These are phyloP conservation scores for Saccharomycopsis schoenii DNA, from an alignment of 805 yeast genomes.

Conservation along the genomic window DNA sequence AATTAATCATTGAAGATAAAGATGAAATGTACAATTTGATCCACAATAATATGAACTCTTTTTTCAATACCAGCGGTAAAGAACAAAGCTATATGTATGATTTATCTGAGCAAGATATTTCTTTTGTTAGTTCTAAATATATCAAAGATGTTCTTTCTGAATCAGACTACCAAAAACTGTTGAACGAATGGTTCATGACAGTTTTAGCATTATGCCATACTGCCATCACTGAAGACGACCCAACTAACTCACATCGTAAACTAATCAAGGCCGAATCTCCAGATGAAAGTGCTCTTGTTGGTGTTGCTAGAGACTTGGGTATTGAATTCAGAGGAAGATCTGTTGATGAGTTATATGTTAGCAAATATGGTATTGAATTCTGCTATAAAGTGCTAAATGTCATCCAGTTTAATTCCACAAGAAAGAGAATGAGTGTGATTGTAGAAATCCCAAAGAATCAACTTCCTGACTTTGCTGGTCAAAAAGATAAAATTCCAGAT, in stretches of 20 bases:
- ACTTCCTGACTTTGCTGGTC: slow-evolving; percentile 15
- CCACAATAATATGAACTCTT: background rate
- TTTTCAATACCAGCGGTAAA: slow-evolving; percentile 8
- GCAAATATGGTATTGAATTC: slow-evolving; percentile 35
- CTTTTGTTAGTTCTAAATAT: slow-evolving; percentile 54
- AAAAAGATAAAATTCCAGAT: background rate
- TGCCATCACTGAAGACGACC: slow-evolving; percentile 50
- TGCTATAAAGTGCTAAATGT: slow-evolving; percentile 43
- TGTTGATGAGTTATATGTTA: slow-evolving; percentile 36
- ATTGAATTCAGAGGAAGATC: slow-evolving; percentile 47
- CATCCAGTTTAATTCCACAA: slow-evolving; percentile 56
- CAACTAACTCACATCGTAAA: slow-evolving; percentile 27
- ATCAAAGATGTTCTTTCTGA: slow-evolving; percentile 40
- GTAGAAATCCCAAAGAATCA: slow-evolving; percentile 32
- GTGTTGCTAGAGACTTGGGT: slow-evolving; percentile 67
- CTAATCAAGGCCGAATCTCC: slow-evolving; percentile 74
- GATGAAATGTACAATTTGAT: slow-evolving; percentile 5
- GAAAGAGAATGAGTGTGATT: slow-evolving; percentile 74
- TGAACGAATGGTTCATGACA: slow-evolving; percentile 49
- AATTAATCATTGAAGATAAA: slow-evolving; percentile 8
- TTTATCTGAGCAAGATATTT: slow-evolving; percentile 38
- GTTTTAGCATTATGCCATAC: slow-evolving; percentile 68
- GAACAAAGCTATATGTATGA: slow-evolving; percentile 30
- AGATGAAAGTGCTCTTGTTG: slow-evolving; percentile 74
- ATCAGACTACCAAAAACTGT: slow-evolving; percentile 31